A percentile compares a stretch with the other conserved stretches of the same genome.
phyloP scores from a whole-genome alignment of 208 protist species.

The Crithidia fasciculata region DNA sequence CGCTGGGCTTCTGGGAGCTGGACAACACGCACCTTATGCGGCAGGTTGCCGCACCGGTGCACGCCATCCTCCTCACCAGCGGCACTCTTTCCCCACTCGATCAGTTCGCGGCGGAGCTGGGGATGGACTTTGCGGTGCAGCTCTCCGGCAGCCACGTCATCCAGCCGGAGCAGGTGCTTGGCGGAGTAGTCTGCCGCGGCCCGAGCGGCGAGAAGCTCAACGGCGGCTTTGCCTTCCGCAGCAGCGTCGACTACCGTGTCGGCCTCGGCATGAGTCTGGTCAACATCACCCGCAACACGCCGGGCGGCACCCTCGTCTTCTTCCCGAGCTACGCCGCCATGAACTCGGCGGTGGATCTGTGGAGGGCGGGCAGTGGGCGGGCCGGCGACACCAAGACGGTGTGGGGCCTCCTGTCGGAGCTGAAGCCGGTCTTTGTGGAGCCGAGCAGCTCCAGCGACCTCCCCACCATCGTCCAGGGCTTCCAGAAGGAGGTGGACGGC shows the following conservation, averaged over 20 bases:
- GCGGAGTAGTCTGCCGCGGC: conserved; percentile 67
- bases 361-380: conserved; percentile 57
- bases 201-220: conserved; percentile 84
- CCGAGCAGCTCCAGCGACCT: conserved; percentile 63
- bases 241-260: conserved; percentile 74
- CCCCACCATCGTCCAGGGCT: conserved; percentile 57
- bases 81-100: conserved; percentile 96
- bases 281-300: conserved; percentile 90
- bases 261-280: conserved; percentile 86
- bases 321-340: conserved; percentile 95
- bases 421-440: conserved; percentile 91
- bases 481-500: conserved; percentile 74
- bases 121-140: conserved; percentile 75
- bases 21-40: conserved; percentile 80
- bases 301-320: conserved; percentile 97
- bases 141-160: conserved; percentile 95
- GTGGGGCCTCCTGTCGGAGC: conserved; percentile 78
- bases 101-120: conserved; percentile 93
- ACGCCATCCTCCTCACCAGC: conserved; percentile 93
- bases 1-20: conserved; percentile 94
- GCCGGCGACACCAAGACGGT: conserved; percentile 57
- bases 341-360: conserved; percentile 74
- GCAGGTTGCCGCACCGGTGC: conserved; percentile 45
- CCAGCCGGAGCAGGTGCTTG: conserved; percentile 63
- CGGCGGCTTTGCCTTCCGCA: conserved; percentile 80